These are phyloP conservation scores for Leccinum fuscescens DNA, from an alignment of 1,284 basidiomycete species.

Conservation along the genomic window DNA sequence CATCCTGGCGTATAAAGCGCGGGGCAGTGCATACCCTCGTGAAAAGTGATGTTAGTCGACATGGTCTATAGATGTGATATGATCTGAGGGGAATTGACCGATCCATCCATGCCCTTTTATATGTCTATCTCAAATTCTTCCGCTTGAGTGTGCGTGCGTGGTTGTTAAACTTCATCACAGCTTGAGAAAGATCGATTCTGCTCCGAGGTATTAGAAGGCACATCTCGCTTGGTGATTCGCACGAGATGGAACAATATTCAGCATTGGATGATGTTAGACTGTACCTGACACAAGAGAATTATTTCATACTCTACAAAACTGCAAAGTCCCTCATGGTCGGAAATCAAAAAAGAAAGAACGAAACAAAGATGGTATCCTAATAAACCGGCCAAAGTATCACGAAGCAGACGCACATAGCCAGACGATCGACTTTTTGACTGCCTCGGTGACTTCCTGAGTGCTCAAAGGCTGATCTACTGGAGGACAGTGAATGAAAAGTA, in stretches of 20 bases:
- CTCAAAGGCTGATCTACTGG: constrained; percentile 60
- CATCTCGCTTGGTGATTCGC: background rate
- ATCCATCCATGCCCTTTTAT: constrained; percentile 13
- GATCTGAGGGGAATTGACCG: background rate
- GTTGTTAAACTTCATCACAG: background rate
- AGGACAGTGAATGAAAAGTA: constrained; percentile 72
- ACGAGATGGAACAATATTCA: background rate
- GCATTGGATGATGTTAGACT: background rate
- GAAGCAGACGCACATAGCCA: constrained; percentile 47
- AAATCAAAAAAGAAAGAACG: background rate
- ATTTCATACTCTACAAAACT: constrained; percentile 14
- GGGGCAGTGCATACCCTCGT: constrained; percentile 22
- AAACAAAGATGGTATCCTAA: constrained; percentile 18
- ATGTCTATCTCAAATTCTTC: background rate
- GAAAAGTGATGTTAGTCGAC: constrained; percentile 36
- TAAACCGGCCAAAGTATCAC: constrained; percentile 11
- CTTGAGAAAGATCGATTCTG: constrained; percentile 16
- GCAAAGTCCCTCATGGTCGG: constrained; percentile 23
- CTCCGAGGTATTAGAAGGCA: constrained; percentile 18
- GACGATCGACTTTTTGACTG: constrained; percentile 55
- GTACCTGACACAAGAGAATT: constrained; percentile 5
- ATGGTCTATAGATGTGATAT: constrained; percentile 15
- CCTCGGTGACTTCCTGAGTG: constrained; percentile 64
- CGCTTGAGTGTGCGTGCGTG: background rate
- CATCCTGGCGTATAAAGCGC: background rate